Base-by-base conservation (phyloP, 352 stramenopile genomes). In the Phytopythium montanum region DNA sequence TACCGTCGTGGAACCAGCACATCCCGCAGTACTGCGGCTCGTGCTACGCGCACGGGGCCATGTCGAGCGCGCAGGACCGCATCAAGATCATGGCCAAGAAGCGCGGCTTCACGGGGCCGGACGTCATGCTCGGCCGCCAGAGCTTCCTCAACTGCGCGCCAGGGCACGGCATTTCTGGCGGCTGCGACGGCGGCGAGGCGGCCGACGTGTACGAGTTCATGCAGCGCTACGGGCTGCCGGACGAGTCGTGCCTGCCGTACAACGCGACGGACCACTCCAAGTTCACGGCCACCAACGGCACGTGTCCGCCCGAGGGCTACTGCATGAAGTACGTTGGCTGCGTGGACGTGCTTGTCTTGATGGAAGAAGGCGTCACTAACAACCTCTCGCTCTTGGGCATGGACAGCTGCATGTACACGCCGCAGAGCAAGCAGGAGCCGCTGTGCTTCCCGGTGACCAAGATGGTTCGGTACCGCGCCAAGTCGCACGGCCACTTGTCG, bases 11-110 rank as follows among this genome's bases (percentile, higher is more conserved):
- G 82, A 91, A 91, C 65, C 81, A 94, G 61, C 84, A 94, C 56
- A 89, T 90, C 28, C 84, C 84, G 31, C 77, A 88, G 61, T 97
- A 95, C 68, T 97, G 89, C 60, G 87, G 87, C 34, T 93, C 86
- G 36, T 95, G 86, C 66, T 96, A 79, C 53, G 84, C 79, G 0
- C 88, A 95, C 54, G 76, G 81, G 28, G 75, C 82, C 26, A 83
- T 91, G 67, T 88, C 80, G 19, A 89, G 76, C 16, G 79, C 79
- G 16, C 79, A 91, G 39, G 85, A 94, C 42, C 81, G 85, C 25
- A 92, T 94, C 66, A 94, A 94, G 79, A 92, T 94, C 54, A 57
- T 84, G 31, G 87, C 88, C 69, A 74, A 81, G 55, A 75, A 74
- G 44, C 74, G 68, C 39, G 66, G 80, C n/a, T 91, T 69, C 55